A percentile compares a stretch with the other conserved stretches of the same genome.
Conservation (phyloP, 164 flowering plant species). For the Nelumbo lutea region DNA sequence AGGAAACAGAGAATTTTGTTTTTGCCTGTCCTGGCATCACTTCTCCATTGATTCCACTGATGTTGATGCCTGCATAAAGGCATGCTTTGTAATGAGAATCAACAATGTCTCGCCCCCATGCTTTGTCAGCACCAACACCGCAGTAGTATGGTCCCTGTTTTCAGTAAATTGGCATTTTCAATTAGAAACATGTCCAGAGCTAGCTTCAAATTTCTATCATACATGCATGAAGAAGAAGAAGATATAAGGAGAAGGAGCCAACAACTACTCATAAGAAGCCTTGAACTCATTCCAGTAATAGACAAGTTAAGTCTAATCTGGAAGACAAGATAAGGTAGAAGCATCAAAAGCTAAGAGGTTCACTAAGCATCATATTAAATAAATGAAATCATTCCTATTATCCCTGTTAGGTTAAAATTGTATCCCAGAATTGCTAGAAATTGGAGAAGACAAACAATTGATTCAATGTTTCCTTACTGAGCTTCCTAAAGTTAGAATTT, state of each 20-base stretch:
- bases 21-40: conserved; percentile 54
- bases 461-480: no score
- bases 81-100: conserved; percentile 52
- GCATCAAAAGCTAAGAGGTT: no score
- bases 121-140: conserved; percentile 39
- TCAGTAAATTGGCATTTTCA: neutral
- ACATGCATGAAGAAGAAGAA: neutral
- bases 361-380: neutral
- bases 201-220: neutral
- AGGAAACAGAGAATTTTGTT: neutral
- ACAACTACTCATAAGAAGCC: no score
- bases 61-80: conserved; percentile 46
- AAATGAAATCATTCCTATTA: no score
- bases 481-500: no score
- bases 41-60: conserved; percentile 50
- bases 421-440: no score
- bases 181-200: neutral
- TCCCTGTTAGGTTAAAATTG: no score
- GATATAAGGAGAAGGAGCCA: no score
- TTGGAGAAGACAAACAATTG: no score
- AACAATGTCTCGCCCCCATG: conserved; percentile 41
- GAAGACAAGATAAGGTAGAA: no score
- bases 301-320: no score
- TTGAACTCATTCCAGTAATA: no score
- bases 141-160: conserved; percentile 50